phyloP scores from a whole-genome alignment of 106 monocot species.

The Posidonia australis region DNA sequence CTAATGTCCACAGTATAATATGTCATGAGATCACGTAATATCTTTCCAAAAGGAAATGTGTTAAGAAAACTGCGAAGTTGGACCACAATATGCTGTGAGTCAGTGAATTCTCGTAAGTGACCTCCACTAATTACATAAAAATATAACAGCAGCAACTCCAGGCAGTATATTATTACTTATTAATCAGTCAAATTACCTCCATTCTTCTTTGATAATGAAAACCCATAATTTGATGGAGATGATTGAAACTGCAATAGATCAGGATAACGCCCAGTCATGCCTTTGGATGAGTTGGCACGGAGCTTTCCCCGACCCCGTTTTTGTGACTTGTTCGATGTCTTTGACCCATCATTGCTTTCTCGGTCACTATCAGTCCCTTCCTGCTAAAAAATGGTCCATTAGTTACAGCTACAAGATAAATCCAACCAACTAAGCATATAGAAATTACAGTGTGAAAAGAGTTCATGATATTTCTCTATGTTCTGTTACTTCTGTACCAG shows the following conservation, averaged over 20 bases:
- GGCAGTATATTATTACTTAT: not conserved
- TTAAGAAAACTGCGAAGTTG: too few species aligned
- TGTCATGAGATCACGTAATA: too few species aligned
- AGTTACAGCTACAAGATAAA: not conserved
- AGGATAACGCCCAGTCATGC: conserved; percentile 32
- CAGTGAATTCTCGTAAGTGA: too few species aligned
- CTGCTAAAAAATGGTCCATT: conserved; percentile 19
- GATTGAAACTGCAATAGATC: conserved; percentile 57
- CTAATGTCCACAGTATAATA: too few species aligned
- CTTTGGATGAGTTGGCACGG: conserved; percentile 33
- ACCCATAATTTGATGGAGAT: conserved; percentile 60
- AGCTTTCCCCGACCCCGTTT: conserved; percentile 58
- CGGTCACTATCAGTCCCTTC: conserved; percentile 79
- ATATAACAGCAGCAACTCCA: not conserved
- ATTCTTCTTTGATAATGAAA: conserved; percentile 68
- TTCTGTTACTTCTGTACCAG: too few species aligned
- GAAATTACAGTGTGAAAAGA: too few species aligned
- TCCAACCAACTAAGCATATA: not conserved
- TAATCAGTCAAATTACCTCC: conserved; percentile 43
- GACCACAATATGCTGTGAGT: too few species aligned
- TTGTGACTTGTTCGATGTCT: conserved; percentile 35
- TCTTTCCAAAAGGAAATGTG: too few species aligned
- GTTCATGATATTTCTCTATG: too few species aligned
- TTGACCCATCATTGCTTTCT: conserved; percentile 66
- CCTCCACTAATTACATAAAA: conserved; percentile 2